Evolutionary conservation across 768 basidiomycete genomes (phyloP), one percentile per base, ranked within the genome.

Genomic region (Leccinum fibrillosum): DNA sequence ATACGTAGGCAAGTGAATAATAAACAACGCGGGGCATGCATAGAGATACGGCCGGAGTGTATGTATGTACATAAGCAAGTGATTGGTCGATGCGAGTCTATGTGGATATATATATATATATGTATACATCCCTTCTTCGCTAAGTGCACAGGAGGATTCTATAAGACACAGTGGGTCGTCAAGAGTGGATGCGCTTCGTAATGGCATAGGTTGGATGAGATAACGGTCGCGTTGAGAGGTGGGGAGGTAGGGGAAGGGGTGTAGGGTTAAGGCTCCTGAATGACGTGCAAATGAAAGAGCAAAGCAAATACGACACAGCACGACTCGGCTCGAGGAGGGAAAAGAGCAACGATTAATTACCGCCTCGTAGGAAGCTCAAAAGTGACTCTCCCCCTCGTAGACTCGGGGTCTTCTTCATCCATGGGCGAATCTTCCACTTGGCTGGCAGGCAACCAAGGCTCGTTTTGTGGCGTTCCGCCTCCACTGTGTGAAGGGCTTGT

Each of bases 281-380:
- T 44, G 42, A 19, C 2, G 2, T 44, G n/a, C n/a, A 9, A 11
- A 44, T 44, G 42, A 19, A 19, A 44, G 19, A 11, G 42, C 42
- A 44, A 44, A 44, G 42, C 10, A 44, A 44, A 44, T 44, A 19
- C 42, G 19, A 44, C 39, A n/a, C n/a, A 19, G 42, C 42, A 19
- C 48, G 32, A 12, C 23, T 19, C 30, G 19, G 11, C 48, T 51
- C 30, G 7, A 19, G 32, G 35, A 5, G 23, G 47, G 15, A 26
- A 57, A 17, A 56, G 39, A 28, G 35, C 15, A 8, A 28, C 37
- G 17, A 39, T 44, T 19, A 44, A 44, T 23, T 39, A 63, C 21
- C 42, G 42, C 37, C 59, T 72, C 26, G 25, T 5, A n/a, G 58
- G 37, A 54, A 62, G 56, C 12, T 69, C 66, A 19, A 73, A 66